phyloP scores from a whole-genome alignment of 139 green algal species.

The Spirogloea muscicola region DNA sequence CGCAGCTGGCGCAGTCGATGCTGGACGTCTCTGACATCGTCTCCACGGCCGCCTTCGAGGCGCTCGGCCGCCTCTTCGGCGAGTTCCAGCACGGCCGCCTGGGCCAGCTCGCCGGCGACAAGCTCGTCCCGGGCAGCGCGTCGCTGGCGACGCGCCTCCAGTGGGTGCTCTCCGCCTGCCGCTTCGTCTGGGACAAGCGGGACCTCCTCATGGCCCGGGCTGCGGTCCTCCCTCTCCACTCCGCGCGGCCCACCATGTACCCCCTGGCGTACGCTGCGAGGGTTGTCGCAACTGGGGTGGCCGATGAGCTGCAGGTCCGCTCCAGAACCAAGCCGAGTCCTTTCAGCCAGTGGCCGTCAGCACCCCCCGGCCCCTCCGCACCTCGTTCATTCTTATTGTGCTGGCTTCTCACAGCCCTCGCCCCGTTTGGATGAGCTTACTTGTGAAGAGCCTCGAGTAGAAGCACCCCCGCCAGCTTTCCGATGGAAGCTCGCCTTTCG shows the following conservation, averaged over 20 bases:
- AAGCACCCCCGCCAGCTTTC: too few species aligned
- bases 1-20: slow-evolving; percentile 29
- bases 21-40: slow-evolving; percentile 26
- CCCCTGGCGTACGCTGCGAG: slow-evolving; percentile 28
- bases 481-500: too few species aligned
- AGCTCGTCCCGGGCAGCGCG: slow-evolving; percentile 9
- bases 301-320: slow-evolving; percentile 8
- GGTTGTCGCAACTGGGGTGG: slow-evolving; percentile 15
- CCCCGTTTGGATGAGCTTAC: too few species aligned
- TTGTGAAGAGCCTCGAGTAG: too few species aligned
- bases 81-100: slow-evolving; percentile 25
- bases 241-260: slow-evolving; percentile 17
- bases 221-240: slow-evolving; percentile 13
- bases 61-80: slow-evolving; percentile 31
- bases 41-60: slow-evolving; percentile 24
- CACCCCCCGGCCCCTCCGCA: too few species aligned
- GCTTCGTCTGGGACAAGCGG: slow-evolving; percentile 25
- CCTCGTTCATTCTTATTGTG: too few species aligned
- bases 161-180: slow-evolving; percentile 22
- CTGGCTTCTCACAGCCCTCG: too few species aligned
- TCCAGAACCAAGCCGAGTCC: too few species aligned
- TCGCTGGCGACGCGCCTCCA: slow-evolving; percentile 8
- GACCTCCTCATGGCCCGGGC: slow-evolving; percentile 28
- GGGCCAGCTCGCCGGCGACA: slow-evolving; percentile 18
- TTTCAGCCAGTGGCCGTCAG: too few species aligned